Evolutionary conservation across 1,284 basidiomycete genomes (phyloP).

Genomic region (Sporisorium exsertum): DNA sequence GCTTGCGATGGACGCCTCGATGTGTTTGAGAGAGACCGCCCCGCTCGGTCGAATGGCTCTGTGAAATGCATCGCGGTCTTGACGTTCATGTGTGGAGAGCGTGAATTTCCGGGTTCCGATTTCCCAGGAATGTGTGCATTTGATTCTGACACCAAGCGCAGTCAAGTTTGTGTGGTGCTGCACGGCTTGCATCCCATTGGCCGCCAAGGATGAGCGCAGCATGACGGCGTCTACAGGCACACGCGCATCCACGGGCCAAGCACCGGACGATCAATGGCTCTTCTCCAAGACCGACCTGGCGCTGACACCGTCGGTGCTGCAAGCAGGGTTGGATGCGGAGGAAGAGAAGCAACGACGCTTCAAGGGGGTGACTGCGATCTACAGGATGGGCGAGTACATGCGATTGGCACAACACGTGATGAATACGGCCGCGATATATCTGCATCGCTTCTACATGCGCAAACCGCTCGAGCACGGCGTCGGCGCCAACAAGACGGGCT

Average conservation of each 20-base stretch:
- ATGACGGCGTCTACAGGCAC: constrained; percentile 31
- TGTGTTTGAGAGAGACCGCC: too few species aligned
- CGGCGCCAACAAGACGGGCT: constrained; percentile 76
- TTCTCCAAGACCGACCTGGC: constrained; percentile 48
- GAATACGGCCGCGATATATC: constrained; percentile 80
- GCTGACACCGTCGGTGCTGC: constrained; percentile 51
- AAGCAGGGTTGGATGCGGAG: constrained; percentile 29
- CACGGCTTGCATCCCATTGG: background rate
- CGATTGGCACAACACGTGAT: constrained; percentile 62
- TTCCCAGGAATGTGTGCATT: background rate
- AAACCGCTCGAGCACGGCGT: constrained; percentile 74
- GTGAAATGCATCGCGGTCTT: background rate
- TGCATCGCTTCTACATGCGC: constrained; percentile 95
- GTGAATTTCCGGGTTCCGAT: constrained; percentile 7
- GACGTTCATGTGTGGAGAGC: background rate
- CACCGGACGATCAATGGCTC: constrained; percentile 53
- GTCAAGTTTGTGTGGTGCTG: background rate
- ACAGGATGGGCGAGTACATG: constrained; percentile 63
- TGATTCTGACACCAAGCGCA: background rate
- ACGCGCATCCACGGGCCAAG: constrained; percentile 18
- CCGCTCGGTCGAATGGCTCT: background rate
- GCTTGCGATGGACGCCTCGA: too few species aligned
- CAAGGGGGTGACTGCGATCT: constrained; percentile 61
- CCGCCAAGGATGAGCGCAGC: constrained; percentile 26
- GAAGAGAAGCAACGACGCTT: constrained; percentile 58